Percentiles rank a stretch among this genome's conserved stretches.
Conservation (phyloP, 805 yeast species). For the Kurtzmaniella fragi region DNA sequence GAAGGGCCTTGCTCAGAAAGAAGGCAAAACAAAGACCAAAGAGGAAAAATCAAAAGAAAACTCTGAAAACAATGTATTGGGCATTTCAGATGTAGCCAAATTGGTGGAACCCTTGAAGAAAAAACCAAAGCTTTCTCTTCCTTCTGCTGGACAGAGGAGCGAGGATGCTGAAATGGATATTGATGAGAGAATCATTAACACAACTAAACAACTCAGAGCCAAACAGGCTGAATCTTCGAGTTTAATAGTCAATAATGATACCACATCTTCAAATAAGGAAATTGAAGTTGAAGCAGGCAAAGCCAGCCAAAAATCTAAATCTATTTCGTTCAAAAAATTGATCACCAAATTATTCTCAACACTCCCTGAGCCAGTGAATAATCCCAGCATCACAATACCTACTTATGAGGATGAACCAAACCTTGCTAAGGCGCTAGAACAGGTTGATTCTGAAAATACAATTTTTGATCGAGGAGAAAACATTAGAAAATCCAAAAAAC, state of each 20-base stretch:
- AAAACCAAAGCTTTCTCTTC: slow-evolving; percentile 21
- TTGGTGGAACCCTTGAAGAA: slow-evolving; percentile 17
- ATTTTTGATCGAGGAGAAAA: slow-evolving; percentile 19
- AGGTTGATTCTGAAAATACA: slow-evolving; percentile 17
- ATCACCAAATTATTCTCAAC: slow-evolving; percentile 10
- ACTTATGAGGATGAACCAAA: slow-evolving; percentile 12
- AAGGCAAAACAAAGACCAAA: slow-evolving; percentile 24
- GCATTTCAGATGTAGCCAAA: slow-evolving; percentile 18
- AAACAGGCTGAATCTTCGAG: slow-evolving; percentile 29
- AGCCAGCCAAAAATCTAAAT: background rate
- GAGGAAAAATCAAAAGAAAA: slow-evolving; percentile 20
- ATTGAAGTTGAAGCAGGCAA: background rate
- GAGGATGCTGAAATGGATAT: slow-evolving; percentile 13
- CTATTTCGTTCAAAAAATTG: background rate
- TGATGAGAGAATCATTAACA: slow-evolving; percentile 29
- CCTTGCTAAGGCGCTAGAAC: slow-evolving; percentile 11
- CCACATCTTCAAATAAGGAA: too few relatives aligned
- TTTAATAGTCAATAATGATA: too few relatives aligned
- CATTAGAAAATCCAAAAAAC: slow-evolving; percentile 15
- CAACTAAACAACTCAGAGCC: slow-evolving; percentile 28
- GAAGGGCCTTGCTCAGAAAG: slow-evolving; percentile 40
- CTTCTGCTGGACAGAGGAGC: slow-evolving; percentile 29
- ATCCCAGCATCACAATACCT: slow-evolving; percentile 28
- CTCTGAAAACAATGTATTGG: slow-evolving; percentile 14
- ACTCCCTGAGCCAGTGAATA: slow-evolving; percentile 38